phyloP scores from a whole-genome alignment of 202 grass and related monocot genomes.

The Zizania palustris region DNA sequence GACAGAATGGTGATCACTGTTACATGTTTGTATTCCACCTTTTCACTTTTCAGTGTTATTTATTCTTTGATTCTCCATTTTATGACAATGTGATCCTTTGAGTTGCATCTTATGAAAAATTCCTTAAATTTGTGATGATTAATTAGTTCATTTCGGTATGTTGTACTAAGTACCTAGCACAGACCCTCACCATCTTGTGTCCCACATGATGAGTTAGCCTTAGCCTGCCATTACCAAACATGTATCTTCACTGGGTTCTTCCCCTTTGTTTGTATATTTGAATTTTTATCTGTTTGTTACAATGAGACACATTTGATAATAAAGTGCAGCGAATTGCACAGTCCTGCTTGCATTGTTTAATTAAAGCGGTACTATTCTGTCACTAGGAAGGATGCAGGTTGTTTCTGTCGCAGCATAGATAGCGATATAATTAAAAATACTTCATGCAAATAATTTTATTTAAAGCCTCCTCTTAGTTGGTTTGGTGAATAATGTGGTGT shows the following conservation, averaged over 20 bases:
- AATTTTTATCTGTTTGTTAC: conserved; percentile 13
- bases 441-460: conserved; percentile 12
- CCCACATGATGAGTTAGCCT: neutral
- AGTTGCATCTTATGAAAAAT: neutral
- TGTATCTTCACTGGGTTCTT: neutral
- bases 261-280: neutral
- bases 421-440: neutral
- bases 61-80: neutral
- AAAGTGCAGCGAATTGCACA: neutral
- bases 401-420: neutral
- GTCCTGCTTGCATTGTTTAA: conserved; percentile 15
- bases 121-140: neutral
- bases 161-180: neutral
- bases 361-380: neutral
- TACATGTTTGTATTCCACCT: neutral
- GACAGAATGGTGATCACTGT: neutral
- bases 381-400: neutral
- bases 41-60: neutral
- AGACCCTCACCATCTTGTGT: neutral
- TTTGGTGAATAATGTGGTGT: conserved; percentile 26
- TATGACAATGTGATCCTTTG: neutral
- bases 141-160: conserved; percentile 7
- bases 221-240: neutral
- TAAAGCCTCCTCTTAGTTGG: neutral
- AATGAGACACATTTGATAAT: neutral